These are phyloP conservation scores for Barnettozyma californica DNA, from an alignment of 805 yeast species.

Conservation along the genomic window DNA sequence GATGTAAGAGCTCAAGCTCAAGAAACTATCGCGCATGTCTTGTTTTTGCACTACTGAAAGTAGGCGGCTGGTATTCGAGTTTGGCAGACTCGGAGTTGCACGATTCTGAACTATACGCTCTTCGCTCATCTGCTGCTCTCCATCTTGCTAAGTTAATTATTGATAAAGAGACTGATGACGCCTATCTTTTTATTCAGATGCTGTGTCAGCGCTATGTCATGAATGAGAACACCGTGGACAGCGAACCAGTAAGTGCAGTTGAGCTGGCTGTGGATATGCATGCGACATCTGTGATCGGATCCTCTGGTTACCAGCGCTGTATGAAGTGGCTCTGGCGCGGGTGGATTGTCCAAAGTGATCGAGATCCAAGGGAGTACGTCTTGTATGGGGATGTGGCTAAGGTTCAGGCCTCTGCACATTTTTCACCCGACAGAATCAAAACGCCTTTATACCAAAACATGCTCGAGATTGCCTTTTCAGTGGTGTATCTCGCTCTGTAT, in stretches of 20 bases:
- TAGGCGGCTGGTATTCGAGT: constrained; percentile 72
- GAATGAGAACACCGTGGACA: constrained; percentile 54
- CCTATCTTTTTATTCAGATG: constrained; percentile 66
- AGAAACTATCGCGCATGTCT: constrained; percentile 62
- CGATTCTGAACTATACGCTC: constrained; percentile 56
- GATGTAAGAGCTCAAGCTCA: constrained; percentile 46
- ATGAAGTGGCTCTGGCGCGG: constrained; percentile 91
- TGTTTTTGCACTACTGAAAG: constrained; percentile 66
- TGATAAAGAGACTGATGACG: constrained; percentile 49
- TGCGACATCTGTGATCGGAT: constrained; percentile 67
- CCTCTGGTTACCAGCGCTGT: constrained; percentile 81
- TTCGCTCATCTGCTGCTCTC: constrained; percentile 69
- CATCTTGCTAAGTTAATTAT: constrained; percentile 64
- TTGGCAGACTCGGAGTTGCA: constrained; percentile 55
- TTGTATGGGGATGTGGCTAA: constrained; percentile 57
- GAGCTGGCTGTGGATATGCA: constrained; percentile 87
- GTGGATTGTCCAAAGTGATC: constrained; percentile 75
- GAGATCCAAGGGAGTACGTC: constrained; percentile 64
- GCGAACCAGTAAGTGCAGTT: constrained; percentile 65
- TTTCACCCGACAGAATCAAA: constrained; percentile 76
- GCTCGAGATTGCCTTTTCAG: constrained; percentile 61
- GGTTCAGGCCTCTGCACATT: constrained; percentile 52
- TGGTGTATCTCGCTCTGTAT: constrained; percentile 56
- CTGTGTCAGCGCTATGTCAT: constrained; percentile 71
- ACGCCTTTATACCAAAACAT: constrained; percentile 80